These are phyloP conservation scores for Plasmodium coatneyi DNA, from an alignment of 169 alveolate species.

Conservation along the genomic window DNA sequence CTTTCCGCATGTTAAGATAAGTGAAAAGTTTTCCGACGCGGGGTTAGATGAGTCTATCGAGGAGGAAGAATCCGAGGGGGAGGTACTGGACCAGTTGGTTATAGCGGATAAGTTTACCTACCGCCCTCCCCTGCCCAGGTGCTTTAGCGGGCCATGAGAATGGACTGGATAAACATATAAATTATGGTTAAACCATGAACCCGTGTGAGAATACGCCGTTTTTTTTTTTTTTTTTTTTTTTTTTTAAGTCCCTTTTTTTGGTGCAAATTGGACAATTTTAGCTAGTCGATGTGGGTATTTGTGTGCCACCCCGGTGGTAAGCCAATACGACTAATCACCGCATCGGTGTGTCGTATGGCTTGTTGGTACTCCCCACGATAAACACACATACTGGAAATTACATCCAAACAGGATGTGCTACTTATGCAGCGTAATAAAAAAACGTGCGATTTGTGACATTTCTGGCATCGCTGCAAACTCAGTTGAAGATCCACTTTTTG, in stretches of 20 bases:
- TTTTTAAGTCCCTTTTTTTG: no score
- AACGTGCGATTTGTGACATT: no score
- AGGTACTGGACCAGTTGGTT: conserved; percentile 5
- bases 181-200: no score
- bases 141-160: neutral
- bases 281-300: neutral
- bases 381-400: neutral
- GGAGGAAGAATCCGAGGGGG: neutral
- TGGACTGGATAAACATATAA: neutral
- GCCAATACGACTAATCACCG: no score
- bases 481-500: conserved; percentile 10
- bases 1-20: conserved; percentile 67
- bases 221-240: no score
- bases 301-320: no score
- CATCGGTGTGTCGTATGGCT: no score
- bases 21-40: conserved; percentile 12
- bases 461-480: neutral
- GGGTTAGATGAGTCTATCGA: neutral
- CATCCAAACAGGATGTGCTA: neutral
- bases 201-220: neutral
- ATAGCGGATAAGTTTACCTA: conserved; percentile 20
- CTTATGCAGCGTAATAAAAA: neutral
- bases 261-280: no score
- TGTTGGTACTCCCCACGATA: no score
- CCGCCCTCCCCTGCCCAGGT: conserved; percentile 55